phyloP scores from a whole-genome alignment of 1,284 basidiomycete species.

The Meripilus lineatus region DNA sequence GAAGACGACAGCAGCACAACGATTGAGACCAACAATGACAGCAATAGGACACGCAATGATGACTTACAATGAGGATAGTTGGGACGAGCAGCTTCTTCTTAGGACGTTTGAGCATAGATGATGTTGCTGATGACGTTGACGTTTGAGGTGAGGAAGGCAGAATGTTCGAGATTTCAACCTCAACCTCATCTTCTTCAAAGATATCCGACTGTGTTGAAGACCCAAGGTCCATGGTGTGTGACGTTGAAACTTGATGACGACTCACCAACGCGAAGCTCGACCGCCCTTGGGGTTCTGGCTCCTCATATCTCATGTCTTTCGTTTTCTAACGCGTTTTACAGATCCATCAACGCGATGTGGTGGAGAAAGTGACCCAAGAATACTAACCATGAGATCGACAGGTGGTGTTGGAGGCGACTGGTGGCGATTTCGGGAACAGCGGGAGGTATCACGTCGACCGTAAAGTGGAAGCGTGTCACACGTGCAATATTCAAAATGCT shows the following conservation, averaged over 20 bases:
- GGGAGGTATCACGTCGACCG: too few species aligned
- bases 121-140: neutral
- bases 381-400: too few species aligned
- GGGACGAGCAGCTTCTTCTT: neutral
- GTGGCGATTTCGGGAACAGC: too few species aligned
- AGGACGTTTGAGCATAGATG: neutral
- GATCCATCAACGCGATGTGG: too few species aligned
- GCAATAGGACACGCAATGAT: neutral
- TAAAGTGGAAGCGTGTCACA: too few species aligned
- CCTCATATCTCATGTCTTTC: too few species aligned
- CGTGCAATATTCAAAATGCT: too few species aligned
- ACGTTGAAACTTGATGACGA: neutral
- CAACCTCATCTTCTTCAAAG: slow-evolving; percentile 32
- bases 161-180: slow-evolving; percentile 57
- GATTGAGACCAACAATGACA: neutral
- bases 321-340: too few species aligned
- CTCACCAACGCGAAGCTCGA: slow-evolving; percentile 20
- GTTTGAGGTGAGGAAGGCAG: slow-evolving; percentile 31
- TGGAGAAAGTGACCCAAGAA: too few species aligned
- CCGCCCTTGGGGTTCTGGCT: too few species aligned
- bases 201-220: slow-evolving; percentile 18
- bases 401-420: too few species aligned
- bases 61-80: neutral
- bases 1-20: neutral
- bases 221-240: neutral